Evolutionary conservation across 192 early-diverging fungal genomes (phyloP).

Genomic region (Backusella sp.): DNA sequence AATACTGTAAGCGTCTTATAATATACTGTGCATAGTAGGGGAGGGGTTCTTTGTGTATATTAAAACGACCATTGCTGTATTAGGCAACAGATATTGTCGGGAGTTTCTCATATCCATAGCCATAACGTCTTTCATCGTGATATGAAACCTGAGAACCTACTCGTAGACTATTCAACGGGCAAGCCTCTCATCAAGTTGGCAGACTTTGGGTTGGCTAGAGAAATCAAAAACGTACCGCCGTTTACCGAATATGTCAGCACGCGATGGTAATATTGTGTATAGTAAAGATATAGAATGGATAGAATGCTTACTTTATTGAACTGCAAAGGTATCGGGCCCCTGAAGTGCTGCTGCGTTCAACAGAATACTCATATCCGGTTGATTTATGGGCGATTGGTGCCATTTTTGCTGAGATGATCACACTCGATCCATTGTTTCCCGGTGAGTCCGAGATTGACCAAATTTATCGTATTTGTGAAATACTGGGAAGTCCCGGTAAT

Average conservation of each 20-base stretch:
- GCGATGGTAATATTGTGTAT: constrained; percentile 60
- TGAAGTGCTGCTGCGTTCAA: constrained; percentile 87
- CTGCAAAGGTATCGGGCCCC: constrained; percentile 71
- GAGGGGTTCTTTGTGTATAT: neutral
- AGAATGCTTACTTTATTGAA: neutral
- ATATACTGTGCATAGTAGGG: neutral
- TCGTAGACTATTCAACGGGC: constrained; percentile 53
- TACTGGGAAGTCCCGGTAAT: constrained; percentile 73
- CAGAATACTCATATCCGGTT: constrained; percentile 85
- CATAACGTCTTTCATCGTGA: constrained; percentile 89
- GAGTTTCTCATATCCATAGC: constrained; percentile 91
- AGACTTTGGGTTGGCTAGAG: constrained; percentile 81
- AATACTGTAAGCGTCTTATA: constrained; percentile 62
- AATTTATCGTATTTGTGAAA: constrained; percentile 75
- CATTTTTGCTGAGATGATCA: constrained; percentile 88
- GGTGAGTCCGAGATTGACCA: constrained; percentile 93
- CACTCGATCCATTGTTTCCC: constrained; percentile 87
- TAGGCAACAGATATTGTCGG: constrained; percentile 86
- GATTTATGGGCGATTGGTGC: constrained; percentile 96
- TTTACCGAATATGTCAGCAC: constrained; percentile 98
- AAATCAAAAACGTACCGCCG: constrained; percentile 82
- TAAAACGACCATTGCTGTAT: neutral
- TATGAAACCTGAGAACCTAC: constrained; percentile 64
- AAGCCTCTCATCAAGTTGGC: constrained; percentile 57
- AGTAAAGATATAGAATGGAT: too few relatives aligned